These are phyloP conservation scores for Silybum marianum DNA, from an alignment of 129 eudicot species.

Conservation along the genomic window DNA sequence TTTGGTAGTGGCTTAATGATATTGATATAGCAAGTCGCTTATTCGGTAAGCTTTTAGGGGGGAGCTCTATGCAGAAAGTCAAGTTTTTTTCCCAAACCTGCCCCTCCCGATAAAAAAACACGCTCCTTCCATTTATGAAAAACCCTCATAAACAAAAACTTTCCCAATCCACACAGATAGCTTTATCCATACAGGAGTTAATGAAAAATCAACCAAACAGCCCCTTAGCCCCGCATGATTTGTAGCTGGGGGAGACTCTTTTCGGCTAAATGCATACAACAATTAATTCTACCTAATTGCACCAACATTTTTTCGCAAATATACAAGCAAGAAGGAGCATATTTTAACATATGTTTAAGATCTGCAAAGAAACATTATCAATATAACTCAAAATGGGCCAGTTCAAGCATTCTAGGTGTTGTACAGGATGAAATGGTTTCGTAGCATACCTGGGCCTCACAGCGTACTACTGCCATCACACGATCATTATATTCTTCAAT, in stretches of 20 bases:
- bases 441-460: conserved; percentile 84
- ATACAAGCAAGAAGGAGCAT: background rate
- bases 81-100: too few relatives aligned
- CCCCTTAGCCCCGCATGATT: background rate
- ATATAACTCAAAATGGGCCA: background rate
- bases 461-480: conserved; percentile 95
- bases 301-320: background rate
- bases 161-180: too few relatives aligned
- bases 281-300: background rate
- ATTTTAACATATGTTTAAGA: background rate
- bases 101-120: too few relatives aligned
- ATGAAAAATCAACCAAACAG: background rate
- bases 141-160: too few relatives aligned
- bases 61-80: too few relatives aligned
- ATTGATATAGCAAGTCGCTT: too few relatives aligned
- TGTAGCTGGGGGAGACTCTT: background rate
- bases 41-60: too few relatives aligned
- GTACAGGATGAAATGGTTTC: background rate
- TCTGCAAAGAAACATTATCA: background rate
- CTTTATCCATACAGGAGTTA: too few relatives aligned
- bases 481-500: conserved; percentile 89
- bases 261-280: background rate
- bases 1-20: too few relatives aligned
- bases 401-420: background rate
- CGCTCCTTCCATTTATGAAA: too few relatives aligned